Evolutionary conservation across 176 grass and related monocot species (phyloP).

Genomic region (Echinochloa phyllopogon): DNA sequence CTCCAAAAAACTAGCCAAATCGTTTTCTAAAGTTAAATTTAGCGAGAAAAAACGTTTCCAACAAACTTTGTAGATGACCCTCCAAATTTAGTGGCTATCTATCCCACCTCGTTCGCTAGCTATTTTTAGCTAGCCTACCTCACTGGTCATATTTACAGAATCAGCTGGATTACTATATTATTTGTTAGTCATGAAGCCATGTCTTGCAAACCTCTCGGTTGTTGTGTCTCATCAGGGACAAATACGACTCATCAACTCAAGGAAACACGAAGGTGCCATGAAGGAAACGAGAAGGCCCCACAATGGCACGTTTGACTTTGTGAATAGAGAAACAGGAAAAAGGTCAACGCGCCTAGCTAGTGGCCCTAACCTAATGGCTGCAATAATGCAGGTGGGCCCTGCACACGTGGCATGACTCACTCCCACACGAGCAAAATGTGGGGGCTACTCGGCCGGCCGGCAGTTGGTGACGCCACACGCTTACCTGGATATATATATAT

Average conservation of each 20-base stretch:
- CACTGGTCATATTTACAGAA: no score
- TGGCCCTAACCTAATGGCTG: not conserved
- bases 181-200: no score
- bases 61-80: no score
- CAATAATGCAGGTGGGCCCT: constrained; percentile 22
- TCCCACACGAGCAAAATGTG: not conserved
- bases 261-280: not conserved
- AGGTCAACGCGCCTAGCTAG: not conserved
- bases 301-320: not conserved
- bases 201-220: no score
- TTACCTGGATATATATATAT: not conserved
- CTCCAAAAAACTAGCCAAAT: no score
- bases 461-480: not conserved
- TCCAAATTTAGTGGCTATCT: no score
- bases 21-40: no score
- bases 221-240: no score
- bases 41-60: no score
- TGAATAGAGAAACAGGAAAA: not conserved
- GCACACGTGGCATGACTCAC: not conserved
- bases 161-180: no score
- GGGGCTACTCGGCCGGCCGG: not conserved
- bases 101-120: no score
- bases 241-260: not conserved
- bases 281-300: not conserved
- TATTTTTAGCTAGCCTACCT: no score